Evolutionary conservation across 768 basidiomycete genomes (phyloP), one percentile per base, ranked within the genome.

Genomic region (Suillus occidentalis): DNA sequence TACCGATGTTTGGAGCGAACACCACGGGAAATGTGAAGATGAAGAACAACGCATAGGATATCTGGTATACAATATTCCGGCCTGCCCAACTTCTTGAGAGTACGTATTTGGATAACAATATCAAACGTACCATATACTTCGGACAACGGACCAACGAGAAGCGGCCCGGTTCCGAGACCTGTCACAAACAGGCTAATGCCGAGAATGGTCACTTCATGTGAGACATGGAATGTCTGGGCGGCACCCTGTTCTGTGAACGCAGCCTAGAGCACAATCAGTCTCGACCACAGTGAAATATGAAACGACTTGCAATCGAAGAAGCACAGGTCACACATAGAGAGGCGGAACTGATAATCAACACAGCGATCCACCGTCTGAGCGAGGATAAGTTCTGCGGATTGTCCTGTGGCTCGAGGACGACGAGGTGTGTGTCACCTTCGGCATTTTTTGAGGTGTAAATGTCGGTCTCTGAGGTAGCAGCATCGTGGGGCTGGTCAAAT

Each of bases 21-120:
- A 90, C 89, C 7, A 91, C 86, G 0, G 90, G 89, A 70, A 88
- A 89, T 22, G 87, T 85, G 63, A 89, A 82, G 1, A 84, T 70
- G 69, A 90, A 85, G 72, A 91, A 88, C 6, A 85, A 67, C 1
- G 77, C 67, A 66, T 89, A 92, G 0, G 89, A 88, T 4, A 81
- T 68, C 14, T 81, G 79, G 72, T 94, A 92, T 14, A 92, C 83
- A 49, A 81, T 72, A 63, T 85, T 87, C 55, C 88, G 80, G 2
- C 92, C 91, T 70, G 87, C 43, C 40, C 3, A 45, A n/a, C 16
- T 36, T 9, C 25, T 36, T 56, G 49, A 43, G 18, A 1, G 18
- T 28, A 34, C 9, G 28, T 36, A 9, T 34, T 18, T 36, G 14
- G 20, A 62, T 42, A 18, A n/a, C 60, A 36, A 22, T 28, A n/a